Base-by-base conservation (phyloP, 2,329 filamentous ascomycete species). In the Aspergillus sp. region DNA sequence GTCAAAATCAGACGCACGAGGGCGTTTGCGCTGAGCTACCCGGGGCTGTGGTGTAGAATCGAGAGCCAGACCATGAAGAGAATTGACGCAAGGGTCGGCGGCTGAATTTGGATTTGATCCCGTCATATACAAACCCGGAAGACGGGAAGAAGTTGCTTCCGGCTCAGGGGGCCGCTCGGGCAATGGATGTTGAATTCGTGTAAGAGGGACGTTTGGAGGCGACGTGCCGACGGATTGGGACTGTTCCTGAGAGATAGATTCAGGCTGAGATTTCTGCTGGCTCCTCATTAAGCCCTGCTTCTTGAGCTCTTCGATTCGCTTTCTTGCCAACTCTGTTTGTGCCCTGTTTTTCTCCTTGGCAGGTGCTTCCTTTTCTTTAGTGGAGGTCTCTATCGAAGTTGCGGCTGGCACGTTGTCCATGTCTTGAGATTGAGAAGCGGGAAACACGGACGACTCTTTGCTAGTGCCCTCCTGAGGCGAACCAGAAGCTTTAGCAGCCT, bases 261-360 rank as follows among this genome's bases (percentile, higher is more conserved):
- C 50, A 26, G 49, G 36, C 39, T 57, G 56, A 19, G 19, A 19
- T 42, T 57, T 61, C 60, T 59, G 65, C 55, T 60, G 67, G 49
- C 42, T 64, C 56, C 62, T 71, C 55, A 69, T 64, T 9, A 73
- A 56, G 44, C 66, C 65, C 52, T 65, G 67, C 47, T 80, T 82
- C 55, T 81, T 81, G 26, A 93, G 69, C 26, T 84, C 84, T 49
- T 88, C 86, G 60, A 94, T 83, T 55, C 88, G 88, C 60, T 88
- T 80, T 53, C 87, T 81, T 41, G 90, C 75, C 30, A 89, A 69
- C 48, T 87, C 86, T 50, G 86, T 94, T 53, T 88, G 78, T 12
- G 79, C 80, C 59, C 83, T 80, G 30, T 72, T 71, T 53, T 71
- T 79, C 57, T 69, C 65, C 38, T 70, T 71, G 4, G 63, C 60